phyloP scores from a whole-genome alignment of 768 basidiomycete genomes.

The Podaxis pistillaris region DNA sequence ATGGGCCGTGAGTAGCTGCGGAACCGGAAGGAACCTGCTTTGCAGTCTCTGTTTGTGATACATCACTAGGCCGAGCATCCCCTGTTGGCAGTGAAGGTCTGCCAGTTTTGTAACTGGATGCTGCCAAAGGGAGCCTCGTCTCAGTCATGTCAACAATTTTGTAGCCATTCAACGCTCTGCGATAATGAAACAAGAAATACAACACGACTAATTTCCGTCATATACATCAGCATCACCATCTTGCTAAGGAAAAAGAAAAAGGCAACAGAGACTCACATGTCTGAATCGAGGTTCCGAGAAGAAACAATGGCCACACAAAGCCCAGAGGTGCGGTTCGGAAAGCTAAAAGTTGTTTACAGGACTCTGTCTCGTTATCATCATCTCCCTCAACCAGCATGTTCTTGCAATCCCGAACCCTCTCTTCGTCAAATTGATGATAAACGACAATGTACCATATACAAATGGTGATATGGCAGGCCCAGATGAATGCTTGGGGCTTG shows the following conservation, averaged over 20 bases:
- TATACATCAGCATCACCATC: not conserved
- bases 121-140: not conserved
- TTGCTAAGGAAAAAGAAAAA: not conserved
- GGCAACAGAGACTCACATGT: not conserved
- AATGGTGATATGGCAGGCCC: constrained; percentile 5
- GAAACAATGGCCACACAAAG: constrained; percentile 5
- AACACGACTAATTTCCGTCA: not conserved
- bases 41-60: not conserved
- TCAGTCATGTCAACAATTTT: not conserved
- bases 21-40: not conserved
- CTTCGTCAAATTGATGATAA: not conserved
- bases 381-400: not conserved
- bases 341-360: not conserved
- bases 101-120: not conserved
- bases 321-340: constrained; percentile 1
- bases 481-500: constrained; percentile 6
- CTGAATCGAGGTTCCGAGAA: constrained; percentile 1
- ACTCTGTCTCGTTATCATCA: not conserved
- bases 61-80: not conserved
- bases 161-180: not conserved
- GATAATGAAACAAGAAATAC: constrained; percentile 8
- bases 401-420: constrained; percentile 1
- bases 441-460: constrained; percentile 2
- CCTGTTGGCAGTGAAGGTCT: not conserved
- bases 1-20: not conserved